These are phyloP conservation scores for Hemileccinum impolitum DNA, from an alignment of 768 basidiomycete species.

Conservation along the genomic window DNA sequence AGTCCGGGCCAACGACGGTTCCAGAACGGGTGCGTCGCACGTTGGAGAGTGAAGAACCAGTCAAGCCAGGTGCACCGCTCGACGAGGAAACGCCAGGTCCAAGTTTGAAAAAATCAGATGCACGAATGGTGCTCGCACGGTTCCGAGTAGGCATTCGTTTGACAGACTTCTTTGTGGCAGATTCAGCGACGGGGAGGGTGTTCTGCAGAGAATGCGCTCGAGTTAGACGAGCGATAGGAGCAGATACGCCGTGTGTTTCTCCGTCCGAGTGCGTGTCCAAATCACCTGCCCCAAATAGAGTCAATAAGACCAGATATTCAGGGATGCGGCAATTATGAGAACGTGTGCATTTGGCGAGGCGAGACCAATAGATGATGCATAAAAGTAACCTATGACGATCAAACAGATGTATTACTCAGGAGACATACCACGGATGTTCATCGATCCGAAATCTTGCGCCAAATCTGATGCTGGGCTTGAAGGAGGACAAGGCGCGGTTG, in stretches of 20 bases:
- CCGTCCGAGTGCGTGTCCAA: conserved; percentile 9
- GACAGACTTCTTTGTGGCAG: conserved; percentile 10
- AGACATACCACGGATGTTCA: conserved; percentile 29
- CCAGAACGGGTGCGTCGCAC: conserved; percentile 47
- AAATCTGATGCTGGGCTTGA: conserved; percentile 21
- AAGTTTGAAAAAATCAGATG: conserved; percentile 38
- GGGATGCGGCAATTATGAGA: neutral
- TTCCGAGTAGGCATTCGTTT: conserved; percentile 22
- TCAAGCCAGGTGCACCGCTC: neutral
- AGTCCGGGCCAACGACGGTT: conserved; percentile 38
- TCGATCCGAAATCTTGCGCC: conserved; percentile 18
- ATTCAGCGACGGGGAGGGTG: neutral
- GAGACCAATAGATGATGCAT: neutral
- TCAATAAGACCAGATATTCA: conserved; percentile 8
- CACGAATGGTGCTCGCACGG: conserved; percentile 51
- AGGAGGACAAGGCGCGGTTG: neutral
- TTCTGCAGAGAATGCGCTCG: conserved; percentile 26
- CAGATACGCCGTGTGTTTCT: neutral
- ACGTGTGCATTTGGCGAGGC: neutral
- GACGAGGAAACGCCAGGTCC: conserved; percentile 6
- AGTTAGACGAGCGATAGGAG: neutral
- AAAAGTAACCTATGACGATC: neutral
- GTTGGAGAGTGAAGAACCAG: conserved; percentile 6
- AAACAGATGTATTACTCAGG: neutral
- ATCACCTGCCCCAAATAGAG: conserved; percentile 9